These are phyloP conservation scores for Clonostachys rosea DNA, from an alignment of 2,329 filamentous ascomycete species.

Conservation along the genomic window DNA sequence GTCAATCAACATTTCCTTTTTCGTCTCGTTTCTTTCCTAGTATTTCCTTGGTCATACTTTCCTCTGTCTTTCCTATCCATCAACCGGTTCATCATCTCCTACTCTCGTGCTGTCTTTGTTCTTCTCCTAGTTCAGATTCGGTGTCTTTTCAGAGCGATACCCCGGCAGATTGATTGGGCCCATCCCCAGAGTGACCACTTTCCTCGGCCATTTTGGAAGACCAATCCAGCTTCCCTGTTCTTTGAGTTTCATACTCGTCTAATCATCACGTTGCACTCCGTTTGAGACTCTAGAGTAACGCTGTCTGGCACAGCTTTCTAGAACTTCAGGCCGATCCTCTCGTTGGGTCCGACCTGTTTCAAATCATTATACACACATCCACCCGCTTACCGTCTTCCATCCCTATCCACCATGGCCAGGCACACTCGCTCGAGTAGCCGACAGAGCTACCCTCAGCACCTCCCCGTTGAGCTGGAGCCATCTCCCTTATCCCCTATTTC, in stretches of 20 bases:
- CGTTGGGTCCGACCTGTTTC: slow-evolving; percentile 5
- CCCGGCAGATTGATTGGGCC: neutral
- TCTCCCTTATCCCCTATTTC: slow-evolving; percentile 8
- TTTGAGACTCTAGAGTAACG: no score
- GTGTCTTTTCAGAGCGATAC: slow-evolving; percentile 2
- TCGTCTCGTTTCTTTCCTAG: slow-evolving; percentile 14
- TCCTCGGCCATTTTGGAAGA: slow-evolving; percentile 4
- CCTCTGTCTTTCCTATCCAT: slow-evolving; percentile 12
- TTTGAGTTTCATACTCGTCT: slow-evolving; percentile 4
- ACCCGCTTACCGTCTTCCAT: slow-evolving; percentile 2
- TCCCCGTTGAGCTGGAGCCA: slow-evolving; percentile 34
- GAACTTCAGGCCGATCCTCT: neutral
- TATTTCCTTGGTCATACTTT: slow-evolving; percentile 14
- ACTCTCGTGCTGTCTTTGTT: slow-evolving; percentile 6
- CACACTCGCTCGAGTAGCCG: slow-evolving; percentile 5
- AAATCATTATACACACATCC: slow-evolving; percentile 1
- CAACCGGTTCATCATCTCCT: slow-evolving; percentile 9
- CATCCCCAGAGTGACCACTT: slow-evolving; percentile 10
- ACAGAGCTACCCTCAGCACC: slow-evolving; percentile 30
- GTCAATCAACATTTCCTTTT: slow-evolving; percentile 8
- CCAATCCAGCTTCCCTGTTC: neutral
- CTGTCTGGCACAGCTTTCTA: neutral
- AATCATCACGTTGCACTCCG: neutral
- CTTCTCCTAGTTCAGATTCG: slow-evolving; percentile 2
- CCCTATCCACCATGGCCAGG: slow-evolving; percentile 31